Evolutionary conservation across 441 rosid species (phyloP).

Genomic region (Sinapis alba): DNA sequence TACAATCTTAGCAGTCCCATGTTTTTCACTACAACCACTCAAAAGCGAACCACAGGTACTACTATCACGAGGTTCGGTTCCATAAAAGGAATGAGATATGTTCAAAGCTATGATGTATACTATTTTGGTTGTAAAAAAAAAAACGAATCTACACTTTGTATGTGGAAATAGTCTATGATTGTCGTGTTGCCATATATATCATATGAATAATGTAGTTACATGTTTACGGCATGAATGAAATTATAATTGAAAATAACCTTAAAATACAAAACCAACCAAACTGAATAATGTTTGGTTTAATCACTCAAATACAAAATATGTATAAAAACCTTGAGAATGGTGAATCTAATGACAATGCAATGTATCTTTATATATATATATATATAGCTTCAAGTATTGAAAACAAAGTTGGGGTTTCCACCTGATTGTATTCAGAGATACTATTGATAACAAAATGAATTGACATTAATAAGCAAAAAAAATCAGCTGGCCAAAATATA

Average conservation of each 20-base stretch:
- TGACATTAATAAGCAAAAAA: slow-evolving; percentile 25
- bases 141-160: neutral
- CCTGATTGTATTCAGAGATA: slow-evolving; percentile 23
- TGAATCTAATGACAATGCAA: slow-evolving; percentile 3
- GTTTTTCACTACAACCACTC: neutral
- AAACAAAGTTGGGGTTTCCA: slow-evolving; percentile 27
- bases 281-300: slow-evolving; percentile 10
- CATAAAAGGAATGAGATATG: neutral
- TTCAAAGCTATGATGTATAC: neutral
- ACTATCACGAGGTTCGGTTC: neutral
- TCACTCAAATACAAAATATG: neutral
- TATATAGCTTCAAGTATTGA: slow-evolving; percentile 17
- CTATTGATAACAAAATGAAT: slow-evolving; percentile 27
- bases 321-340: slow-evolving; percentile 10
- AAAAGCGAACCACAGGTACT: neutral
- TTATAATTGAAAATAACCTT: neutral
- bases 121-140: neutral
- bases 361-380: slow-evolving; percentile 10
- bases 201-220: neutral
- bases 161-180: neutral
- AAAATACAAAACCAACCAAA: neutral
- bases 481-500: slow-evolving; percentile 23
- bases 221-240: neutral
- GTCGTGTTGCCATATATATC: no score
- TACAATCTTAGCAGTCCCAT: neutral